phyloP scores from a whole-genome alignment of 129 eudicot species.

The Scalesia atractyloides region DNA sequence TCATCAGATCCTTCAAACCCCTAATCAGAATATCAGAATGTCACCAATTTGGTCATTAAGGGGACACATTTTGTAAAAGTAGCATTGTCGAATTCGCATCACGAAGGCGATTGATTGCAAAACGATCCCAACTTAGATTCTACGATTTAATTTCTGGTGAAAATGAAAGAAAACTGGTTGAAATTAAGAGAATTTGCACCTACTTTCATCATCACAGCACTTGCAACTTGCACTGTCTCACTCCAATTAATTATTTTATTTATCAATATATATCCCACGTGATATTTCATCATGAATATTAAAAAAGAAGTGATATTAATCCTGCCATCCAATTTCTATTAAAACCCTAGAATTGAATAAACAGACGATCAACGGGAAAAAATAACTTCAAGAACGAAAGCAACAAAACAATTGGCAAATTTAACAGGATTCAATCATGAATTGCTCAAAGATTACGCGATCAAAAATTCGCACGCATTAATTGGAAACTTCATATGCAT shows the following conservation, averaged over 20 bases:
- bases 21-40: not conserved
- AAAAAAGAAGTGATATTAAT: not conserved
- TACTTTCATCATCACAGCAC: not conserved
- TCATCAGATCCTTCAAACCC: not conserved
- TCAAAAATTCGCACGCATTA: not conserved
- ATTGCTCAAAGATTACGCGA: not conserved
- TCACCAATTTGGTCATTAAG: conserved; percentile 5
- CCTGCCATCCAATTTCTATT: not conserved
- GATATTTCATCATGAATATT: not conserved
- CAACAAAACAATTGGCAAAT: not conserved
- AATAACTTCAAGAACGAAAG: not conserved
- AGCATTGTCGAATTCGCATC: not conserved
- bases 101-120: not conserved
- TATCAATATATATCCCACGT: not conserved
- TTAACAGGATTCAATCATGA: not conserved
- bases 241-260: not conserved
- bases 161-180: not conserved
- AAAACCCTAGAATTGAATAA: conserved; percentile 3
- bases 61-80: not conserved
- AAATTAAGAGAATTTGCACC: not conserved
- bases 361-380: not conserved
- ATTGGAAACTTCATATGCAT: not conserved
- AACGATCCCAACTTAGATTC: not conserved
- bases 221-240: not conserved
- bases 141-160: not conserved